Conservation (phyloP, 208 protist genomes). For the Herpetomonas tarakana region DNA sequence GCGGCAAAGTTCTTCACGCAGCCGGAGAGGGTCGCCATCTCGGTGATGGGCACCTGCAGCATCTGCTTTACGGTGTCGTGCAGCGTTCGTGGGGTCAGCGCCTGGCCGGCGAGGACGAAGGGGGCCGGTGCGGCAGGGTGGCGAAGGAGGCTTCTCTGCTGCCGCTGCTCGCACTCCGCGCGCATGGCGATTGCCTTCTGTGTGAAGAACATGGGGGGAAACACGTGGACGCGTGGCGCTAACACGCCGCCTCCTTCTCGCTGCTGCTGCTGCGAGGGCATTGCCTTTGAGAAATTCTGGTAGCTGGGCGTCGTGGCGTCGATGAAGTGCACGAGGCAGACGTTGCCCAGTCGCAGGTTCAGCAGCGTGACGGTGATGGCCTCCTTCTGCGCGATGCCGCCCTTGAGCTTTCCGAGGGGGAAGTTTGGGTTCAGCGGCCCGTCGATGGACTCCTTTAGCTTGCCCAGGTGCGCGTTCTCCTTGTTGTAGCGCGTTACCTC, state of each 20-base stretch:
- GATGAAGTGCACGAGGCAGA: slow-evolving; percentile 47
- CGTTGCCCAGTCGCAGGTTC: slow-evolving; percentile 25
- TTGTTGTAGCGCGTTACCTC: not conserved
- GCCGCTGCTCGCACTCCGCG: not conserved
- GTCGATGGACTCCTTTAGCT: not conserved
- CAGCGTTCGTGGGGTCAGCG: slow-evolving; percentile 36
- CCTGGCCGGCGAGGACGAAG: slow-evolving; percentile 23
- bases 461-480: not conserved
- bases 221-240: slow-evolving; percentile 53
- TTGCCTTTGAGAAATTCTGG: slow-evolving; percentile 33
- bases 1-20: not conserved
- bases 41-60: not conserved
- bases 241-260: too few species aligned
- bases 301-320: slow-evolving; percentile 39
- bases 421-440: slow-evolving; percentile 10
- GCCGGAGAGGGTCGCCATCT: not conserved
- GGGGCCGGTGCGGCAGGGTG: slow-evolving; percentile 11
- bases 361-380: slow-evolving; percentile 38
- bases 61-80: slow-evolving; percentile 7
- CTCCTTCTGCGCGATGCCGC: slow-evolving; percentile 39
- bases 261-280: slow-evolving; percentile 13
- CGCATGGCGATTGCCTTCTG: not conserved
- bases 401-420: slow-evolving; percentile 21
- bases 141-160: too few species aligned
- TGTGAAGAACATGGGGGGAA: slow-evolving; percentile 19